Evolutionary conservation across 768 basidiomycete genomes (phyloP), one percentile per base, ranked within the genome.

Genomic region (Russula dissimulans): DNA sequence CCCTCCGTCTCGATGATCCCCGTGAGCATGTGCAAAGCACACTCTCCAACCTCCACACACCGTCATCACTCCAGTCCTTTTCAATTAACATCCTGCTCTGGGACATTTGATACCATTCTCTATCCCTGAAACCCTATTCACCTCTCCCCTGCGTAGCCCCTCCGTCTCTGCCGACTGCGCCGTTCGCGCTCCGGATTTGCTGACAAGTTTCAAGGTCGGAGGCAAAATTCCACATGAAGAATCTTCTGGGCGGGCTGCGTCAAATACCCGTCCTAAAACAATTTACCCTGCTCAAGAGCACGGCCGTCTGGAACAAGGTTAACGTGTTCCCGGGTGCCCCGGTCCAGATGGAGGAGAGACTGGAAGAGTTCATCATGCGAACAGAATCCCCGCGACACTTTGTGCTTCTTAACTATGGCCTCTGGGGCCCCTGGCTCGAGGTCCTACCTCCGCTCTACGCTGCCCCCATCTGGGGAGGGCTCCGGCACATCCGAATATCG

Each of bases 371-470:
- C 18, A 22, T 22, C 48, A 48, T 60, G 42, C 22, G 48, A 17
- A 55, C 54, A 11, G 59, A 51, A 12, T 50, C 59, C 26, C 54
- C 54, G n/a, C 59, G 54, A 8, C 54, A 56, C 22, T 60, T 60
- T 31, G 59, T 39, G 34, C 26, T 55, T 8, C 59, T 56, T 17
- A 39, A 47, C 38, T 44, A 29, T 29, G 54, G 31, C 3, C 18
- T 11, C 36, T 60, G 54, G 59, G 43, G 42, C 1, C 22, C 6
- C 17, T 51, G 54, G 59, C 47, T 60, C 41, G 48, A 50, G 26
- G 53, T 14, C 3, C 26, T 60, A 0, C 54, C 59, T 7, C 46
- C 32, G 26, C 42, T 60, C 11, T 48, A 48, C 47, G 22, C 59
- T 5, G 8, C 26, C 4, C 48, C 15, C 6, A 5, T 42, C 15